Evolutionary conservation across 1,284 basidiomycete genomes (phyloP).

Genomic region (Meira nashicola): DNA sequence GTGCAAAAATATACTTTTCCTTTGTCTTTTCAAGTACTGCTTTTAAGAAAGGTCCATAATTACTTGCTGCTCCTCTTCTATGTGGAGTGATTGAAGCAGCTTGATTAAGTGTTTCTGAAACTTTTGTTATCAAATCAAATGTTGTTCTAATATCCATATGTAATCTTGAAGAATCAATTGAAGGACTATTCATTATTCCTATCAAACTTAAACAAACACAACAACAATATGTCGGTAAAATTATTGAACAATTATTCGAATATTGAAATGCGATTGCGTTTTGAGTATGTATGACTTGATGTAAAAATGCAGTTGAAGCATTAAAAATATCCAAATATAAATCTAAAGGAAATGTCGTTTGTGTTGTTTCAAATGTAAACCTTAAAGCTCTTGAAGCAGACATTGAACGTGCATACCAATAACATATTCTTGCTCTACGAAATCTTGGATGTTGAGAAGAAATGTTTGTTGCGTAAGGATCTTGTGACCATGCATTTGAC

Average conservation of each 20-base stretch:
- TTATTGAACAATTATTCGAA: not conserved
- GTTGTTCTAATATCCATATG: not conserved
- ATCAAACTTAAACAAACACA: not conserved
- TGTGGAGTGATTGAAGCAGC: not conserved
- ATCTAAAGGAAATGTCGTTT: not conserved
- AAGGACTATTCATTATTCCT: not conserved
- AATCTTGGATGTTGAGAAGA: not conserved
- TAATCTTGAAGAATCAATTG: not conserved
- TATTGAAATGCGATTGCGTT: not conserved
- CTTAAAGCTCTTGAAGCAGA: not conserved
- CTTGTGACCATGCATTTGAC: not conserved
- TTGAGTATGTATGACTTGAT: not conserved
- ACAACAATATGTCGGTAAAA: not conserved
- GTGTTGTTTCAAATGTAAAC: not conserved
- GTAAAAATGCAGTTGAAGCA: not conserved
- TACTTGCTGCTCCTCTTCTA: constrained; percentile 1
- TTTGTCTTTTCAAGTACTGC: not conserved
- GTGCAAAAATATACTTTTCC: not conserved
- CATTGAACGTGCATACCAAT: not conserved
- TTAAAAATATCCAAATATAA: not conserved
- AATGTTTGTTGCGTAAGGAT: not conserved
- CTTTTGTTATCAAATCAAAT: not conserved
- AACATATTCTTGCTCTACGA: not conserved
- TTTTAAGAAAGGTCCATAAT: not conserved
- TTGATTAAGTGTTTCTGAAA: not conserved